These are phyloP conservation scores for Thielaviopsis punctulata DNA, from an alignment of 2,329 filamentous ascomycete genomes.

Conservation along the genomic window DNA sequence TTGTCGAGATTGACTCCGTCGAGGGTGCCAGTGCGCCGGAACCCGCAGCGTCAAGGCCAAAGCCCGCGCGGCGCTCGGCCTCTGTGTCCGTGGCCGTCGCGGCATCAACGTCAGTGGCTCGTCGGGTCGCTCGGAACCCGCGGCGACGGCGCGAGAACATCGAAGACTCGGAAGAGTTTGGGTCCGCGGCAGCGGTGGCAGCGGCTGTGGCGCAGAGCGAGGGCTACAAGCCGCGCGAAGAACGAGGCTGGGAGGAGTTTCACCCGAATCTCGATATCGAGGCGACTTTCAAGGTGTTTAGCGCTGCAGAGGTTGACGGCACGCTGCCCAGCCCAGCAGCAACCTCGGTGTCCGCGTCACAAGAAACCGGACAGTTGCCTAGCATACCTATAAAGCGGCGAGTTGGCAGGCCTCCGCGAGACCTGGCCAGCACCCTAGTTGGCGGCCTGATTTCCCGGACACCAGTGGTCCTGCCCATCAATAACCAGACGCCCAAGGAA, in stretches of 20 bases:
- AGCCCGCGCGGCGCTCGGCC: conserved; percentile 16
- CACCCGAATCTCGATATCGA: conserved; percentile 91
- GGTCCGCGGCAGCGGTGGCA: conserved; percentile 74
- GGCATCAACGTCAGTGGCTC: conserved; percentile 24
- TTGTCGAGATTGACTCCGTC: conserved; percentile 49
- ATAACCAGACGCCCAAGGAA: conserved; percentile 66
- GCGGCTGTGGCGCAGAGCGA: conserved; percentile 80
- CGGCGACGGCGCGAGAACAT: conserved; percentile 34
- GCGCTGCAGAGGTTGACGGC: conserved; percentile 73
- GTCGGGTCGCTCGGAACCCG: conserved; percentile 38
- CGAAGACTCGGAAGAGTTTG: conserved; percentile 52
- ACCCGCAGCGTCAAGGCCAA: conserved; percentile 30
- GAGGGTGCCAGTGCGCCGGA: neutral
- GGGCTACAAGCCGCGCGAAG: conserved; percentile 92
- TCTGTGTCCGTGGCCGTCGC: conserved; percentile 15
- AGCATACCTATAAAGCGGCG: conserved; percentile 27
- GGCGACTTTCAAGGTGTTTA: conserved; percentile 57
- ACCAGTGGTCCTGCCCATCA: conserved; percentile 54
- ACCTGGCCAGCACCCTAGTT: conserved; percentile 35
- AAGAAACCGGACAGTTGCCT: conserved; percentile 8
- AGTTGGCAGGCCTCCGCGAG: conserved; percentile 30
- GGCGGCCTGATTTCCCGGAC: conserved; percentile 28
- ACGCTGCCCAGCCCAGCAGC: conserved; percentile 30
- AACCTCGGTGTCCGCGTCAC: neutral
- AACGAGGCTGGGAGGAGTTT: conserved; percentile 94